These are phyloP conservation scores for Yamadazyma sp. DNA, from an alignment of 1,139 yeast species.

Conservation along the genomic window DNA sequence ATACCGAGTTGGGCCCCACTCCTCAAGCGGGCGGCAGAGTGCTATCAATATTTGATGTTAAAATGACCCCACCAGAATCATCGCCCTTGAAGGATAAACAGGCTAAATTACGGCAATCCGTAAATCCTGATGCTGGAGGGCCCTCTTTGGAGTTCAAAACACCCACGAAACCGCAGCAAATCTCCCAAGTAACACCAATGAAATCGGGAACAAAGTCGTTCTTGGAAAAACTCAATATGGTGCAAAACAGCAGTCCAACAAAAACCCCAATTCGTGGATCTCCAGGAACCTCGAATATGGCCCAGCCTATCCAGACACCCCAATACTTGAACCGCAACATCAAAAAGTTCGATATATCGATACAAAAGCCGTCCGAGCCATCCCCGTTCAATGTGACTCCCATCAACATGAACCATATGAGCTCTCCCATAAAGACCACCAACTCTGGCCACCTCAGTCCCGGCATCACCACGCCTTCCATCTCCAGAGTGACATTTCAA, in stretches of 20 bases:
- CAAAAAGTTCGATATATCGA: constrained; percentile 22
- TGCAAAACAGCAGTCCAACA: constrained; percentile 7
- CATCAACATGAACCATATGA: neutral
- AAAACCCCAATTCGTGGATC: neutral
- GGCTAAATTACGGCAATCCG: too few species aligned
- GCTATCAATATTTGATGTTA: constrained; percentile 61
- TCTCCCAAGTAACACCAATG: constrained; percentile 8
- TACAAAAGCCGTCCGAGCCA: neutral
- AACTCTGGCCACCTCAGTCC: neutral
- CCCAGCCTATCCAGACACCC: constrained; percentile 28
- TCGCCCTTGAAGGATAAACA: constrained; percentile 33
- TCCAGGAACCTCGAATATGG: neutral
- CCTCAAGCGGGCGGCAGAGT: constrained; percentile 75
- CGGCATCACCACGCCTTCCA: constrained; percentile 8
- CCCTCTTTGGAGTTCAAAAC: constrained; percentile 27
- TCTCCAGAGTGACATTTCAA: constrained; percentile 25
- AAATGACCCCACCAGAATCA: constrained; percentile 47
- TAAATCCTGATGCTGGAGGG: neutral
- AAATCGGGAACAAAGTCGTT: constrained; percentile 9
- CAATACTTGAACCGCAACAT: constrained; percentile 28
- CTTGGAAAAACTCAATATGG: constrained; percentile 13
- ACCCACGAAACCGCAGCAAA: constrained; percentile 28
- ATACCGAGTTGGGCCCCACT: constrained; percentile 64
- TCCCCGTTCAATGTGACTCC: constrained; percentile 11
- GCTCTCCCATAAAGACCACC: neutral